Evolutionary conservation across 139 green algal genomes (phyloP), one percentile per base, ranked within the genome.

Genomic region (Chloropicon primus): DNA sequence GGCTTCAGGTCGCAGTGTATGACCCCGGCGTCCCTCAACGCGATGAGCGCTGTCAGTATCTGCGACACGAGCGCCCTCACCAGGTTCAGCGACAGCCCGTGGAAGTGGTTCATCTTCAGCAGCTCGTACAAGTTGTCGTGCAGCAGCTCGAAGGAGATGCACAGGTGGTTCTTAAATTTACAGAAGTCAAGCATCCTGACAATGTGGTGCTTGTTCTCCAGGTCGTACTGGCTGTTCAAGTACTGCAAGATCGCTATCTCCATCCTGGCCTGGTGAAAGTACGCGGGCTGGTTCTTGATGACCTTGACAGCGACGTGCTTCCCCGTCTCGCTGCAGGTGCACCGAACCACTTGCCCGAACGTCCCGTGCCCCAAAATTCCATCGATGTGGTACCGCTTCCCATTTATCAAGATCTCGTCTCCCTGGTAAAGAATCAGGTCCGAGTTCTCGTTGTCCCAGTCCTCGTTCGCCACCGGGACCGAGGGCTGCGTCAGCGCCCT

Each of bases 1-100:
- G 95, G 95, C 88, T 99, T 99, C 0, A 99, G 84, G 84, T 99
- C 95, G 82, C 95, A 98, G 88, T 99, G 95, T 27, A 99, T 94
- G 84, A 99, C 93, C 76, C 79, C 77, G 0, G 90, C 89, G 2
- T 93, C 87, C 17, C 88, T 83, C 79, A 98, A 83, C 28, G 96
- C 86, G 2, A 76, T 78, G 75, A 99, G 82, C 1, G 91, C 85
- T 27, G 94, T 87, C 77, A 99, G 83, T 1, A 98, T 91, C 88
- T 98, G 93, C 82, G 83, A 1, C 25, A 91, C 78, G 76, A 97
- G 94, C 24, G 94, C 82, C 75, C 93, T 86, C 41, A 99, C 84
- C 27, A 98, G 90, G 23, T 88, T 85, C 54, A 98, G 85, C 2
- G 85, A 92, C 24, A 99, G 88, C 1, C 95, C 93, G 22, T 85